Evolutionary conservation across 495 filamentous ascomycete species (phyloP).

Genomic region (Lophiostoma macrostomum): DNA sequence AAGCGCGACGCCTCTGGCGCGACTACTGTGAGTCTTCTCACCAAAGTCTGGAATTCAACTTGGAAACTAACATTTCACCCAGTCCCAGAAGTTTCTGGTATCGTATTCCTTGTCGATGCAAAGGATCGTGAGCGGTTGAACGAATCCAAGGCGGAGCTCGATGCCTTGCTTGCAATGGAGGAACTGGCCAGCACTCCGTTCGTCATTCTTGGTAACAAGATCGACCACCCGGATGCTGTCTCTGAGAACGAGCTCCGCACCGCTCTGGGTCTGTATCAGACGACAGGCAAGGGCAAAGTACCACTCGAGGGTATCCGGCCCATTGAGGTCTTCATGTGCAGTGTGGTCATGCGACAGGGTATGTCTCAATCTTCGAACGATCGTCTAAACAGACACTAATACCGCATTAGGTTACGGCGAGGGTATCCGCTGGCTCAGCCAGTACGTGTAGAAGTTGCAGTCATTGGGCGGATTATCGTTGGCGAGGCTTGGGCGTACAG

Average conservation of each 20-base stretch:
- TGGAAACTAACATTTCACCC: constrained; percentile 45
- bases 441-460: not conserved
- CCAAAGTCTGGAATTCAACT: not conserved
- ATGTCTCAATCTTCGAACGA: no score
- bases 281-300: constrained; percentile 96
- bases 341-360: constrained; percentile 96
- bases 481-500: constrained; percentile 1
- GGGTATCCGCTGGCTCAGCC: not conserved
- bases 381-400: no score
- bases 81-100: constrained; percentile 93
- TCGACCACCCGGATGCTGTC: constrained; percentile 93
- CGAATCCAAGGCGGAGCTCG: constrained; percentile 94
- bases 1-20: constrained; percentile 96
- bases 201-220: constrained; percentile 95
- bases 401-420: no score
- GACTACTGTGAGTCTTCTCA: constrained; percentile 52
- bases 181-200: constrained; percentile 78
- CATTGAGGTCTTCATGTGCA: constrained; percentile 99
- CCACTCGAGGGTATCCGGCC: constrained; percentile 91
- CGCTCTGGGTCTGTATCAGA: constrained; percentile 89
- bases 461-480: not conserved
- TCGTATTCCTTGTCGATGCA: constrained; percentile 96
- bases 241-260: constrained; percentile 91
- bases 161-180: constrained; percentile 53
- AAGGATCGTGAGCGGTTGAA: constrained; percentile 91